Percentiles rank a stretch among this genome's conserved stretches.
Evolutionary conservation across 192 early-diverging fungal species (phyloP).

Genomic region (Dissophora globulifera): DNA sequence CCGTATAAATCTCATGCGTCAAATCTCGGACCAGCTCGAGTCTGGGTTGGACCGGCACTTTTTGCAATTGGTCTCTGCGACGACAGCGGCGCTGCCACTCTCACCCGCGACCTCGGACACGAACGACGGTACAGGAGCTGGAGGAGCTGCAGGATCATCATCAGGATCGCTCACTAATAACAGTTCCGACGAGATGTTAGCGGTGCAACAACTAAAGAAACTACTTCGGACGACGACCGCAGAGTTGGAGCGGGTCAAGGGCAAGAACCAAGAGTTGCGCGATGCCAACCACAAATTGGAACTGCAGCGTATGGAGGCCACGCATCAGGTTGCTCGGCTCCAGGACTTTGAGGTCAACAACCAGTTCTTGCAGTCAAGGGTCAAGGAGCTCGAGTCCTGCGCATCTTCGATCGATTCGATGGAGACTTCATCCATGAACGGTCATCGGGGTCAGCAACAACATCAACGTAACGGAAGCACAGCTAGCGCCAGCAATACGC

Average conservation of each 20-base stretch:
- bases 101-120: constrained; percentile 38
- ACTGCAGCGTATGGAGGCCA: constrained; percentile 27
- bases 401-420: constrained; percentile 41
- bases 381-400: constrained; percentile 44
- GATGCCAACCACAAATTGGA: constrained; percentile 45
- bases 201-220: constrained; percentile 24
- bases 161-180: too few relatives aligned
- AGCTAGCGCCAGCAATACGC: constrained; percentile 3
- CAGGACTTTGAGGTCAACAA: constrained; percentile 43
- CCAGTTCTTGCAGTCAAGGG: constrained; percentile 36
- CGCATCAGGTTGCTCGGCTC: constrained; percentile 34
- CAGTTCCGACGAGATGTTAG: constrained; percentile 1
- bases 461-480: constrained; percentile 17
- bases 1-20: constrained; percentile 41
- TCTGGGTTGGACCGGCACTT: constrained; percentile 43
- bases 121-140: not conserved
- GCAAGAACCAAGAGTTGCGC: constrained; percentile 39
- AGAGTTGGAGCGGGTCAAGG: constrained; percentile 34
- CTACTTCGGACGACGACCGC: constrained; percentile 16
- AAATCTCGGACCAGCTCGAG: constrained; percentile 43
- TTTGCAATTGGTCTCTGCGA: constrained; percentile 38
- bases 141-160: too few relatives aligned
- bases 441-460: constrained; percentile 17
- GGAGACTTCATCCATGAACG: constrained; percentile 30
- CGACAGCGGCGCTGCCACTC: constrained; percentile 29